Evolutionary conservation across 2,329 filamentous ascomycete species (phyloP).

Genomic region (Epichloe amarillans): DNA sequence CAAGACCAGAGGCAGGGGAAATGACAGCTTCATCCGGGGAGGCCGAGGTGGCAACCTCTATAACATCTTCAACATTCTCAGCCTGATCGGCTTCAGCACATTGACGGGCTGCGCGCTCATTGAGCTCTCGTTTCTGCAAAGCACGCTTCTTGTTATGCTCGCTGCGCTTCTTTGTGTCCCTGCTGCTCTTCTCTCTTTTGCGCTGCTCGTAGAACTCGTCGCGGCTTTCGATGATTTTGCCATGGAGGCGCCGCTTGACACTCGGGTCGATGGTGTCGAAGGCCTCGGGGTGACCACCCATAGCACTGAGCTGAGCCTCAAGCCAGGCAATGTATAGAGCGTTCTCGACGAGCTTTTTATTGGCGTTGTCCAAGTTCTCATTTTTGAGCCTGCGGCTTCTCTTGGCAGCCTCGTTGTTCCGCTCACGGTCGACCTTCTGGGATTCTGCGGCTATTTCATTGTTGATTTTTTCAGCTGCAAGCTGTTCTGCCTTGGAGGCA

Average conservation of each 20-base stretch:
- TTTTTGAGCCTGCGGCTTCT: slow-evolving; percentile 17
- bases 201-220: slow-evolving; percentile 1
- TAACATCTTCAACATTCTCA: background rate
- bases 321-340: slow-evolving; percentile 6
- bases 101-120: slow-evolving; percentile 3
- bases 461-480: slow-evolving; percentile 10
- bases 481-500: background rate
- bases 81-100: background rate
- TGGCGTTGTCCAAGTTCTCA: slow-evolving; percentile 6
- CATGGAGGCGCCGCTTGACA: background rate
- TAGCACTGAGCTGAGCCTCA: background rate
- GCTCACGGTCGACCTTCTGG: slow-evolving; percentile 15
- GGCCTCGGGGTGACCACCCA: slow-evolving; percentile 2
- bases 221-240: background rate
- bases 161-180: background rate
- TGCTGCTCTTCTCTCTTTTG: background rate
- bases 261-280: background rate
- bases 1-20: background rate
- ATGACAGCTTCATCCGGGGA: background rate
- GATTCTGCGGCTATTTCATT: slow-evolving; percentile 15
- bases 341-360: slow-evolving; percentile 6
- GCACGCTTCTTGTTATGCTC: slow-evolving; percentile 3
- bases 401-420: slow-evolving; percentile 27
- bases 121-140: slow-evolving; percentile 3
- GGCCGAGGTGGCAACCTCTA: background rate